phyloP scores from a whole-genome alignment of 768 basidiomycete species.

The Amanita phalloides region DNA sequence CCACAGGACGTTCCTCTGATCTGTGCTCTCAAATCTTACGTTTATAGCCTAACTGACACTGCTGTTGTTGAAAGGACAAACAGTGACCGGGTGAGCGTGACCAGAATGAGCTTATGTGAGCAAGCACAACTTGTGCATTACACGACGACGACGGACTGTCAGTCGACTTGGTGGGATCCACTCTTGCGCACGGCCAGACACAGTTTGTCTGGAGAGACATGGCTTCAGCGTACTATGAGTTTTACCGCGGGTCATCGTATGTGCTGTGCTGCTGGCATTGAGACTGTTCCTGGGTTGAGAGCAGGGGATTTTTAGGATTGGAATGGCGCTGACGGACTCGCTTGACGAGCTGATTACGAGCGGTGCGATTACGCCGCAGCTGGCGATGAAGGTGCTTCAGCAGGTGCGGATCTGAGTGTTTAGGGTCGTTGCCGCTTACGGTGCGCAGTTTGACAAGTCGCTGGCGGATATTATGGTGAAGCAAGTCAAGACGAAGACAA shows the following conservation, averaged over 20 bases:
- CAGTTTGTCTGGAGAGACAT: constrained; percentile 21
- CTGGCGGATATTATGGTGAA: constrained; percentile 88
- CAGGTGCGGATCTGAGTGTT: constrained; percentile 45
- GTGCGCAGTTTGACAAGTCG: constrained; percentile 84
- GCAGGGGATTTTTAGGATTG: constrained; percentile 49
- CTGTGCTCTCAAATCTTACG: no score
- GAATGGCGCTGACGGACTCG: constrained; percentile 95
- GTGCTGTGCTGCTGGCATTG: constrained; percentile 18
- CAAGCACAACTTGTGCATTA: no score
- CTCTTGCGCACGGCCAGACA: neutral
- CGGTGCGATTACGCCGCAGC: constrained; percentile 92
- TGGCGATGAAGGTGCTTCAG: constrained; percentile 97
- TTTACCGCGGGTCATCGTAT: constrained; percentile 87
- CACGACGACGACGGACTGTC: no score
- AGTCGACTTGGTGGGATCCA: no score
- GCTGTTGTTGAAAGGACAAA: no score
- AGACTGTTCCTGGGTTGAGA: neutral
- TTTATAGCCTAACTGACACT: no score
- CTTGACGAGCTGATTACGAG: constrained; percentile 97
- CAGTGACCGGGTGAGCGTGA: no score
- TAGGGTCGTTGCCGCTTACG: neutral
- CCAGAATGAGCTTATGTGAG: no score
- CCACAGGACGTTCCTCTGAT: no score
- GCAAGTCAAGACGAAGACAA: constrained; percentile 91
- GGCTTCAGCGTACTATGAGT: constrained; percentile 86